A percentile compares a stretch with the other conserved stretches of the same genome.
phyloP scores from a whole-genome alignment of 1,284 basidiomycete genomes.

The Cutaneotrichosporon sp. region DNA sequence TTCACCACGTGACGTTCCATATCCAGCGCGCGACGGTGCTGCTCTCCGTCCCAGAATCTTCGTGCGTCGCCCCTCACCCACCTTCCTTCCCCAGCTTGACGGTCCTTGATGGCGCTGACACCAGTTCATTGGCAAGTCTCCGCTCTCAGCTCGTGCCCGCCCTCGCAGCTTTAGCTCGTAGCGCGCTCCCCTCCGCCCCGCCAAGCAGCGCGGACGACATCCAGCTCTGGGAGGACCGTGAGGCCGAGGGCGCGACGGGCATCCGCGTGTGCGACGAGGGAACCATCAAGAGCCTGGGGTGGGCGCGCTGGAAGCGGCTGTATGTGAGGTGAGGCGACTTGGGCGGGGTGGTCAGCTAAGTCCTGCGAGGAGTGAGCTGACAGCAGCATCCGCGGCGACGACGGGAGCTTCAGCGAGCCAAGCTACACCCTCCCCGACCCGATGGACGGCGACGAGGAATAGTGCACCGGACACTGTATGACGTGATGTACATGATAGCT shows the following conservation, averaged over 20 bases:
- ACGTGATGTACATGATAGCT: slow-evolving; percentile 9
- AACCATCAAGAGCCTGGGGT: slow-evolving; percentile 30
- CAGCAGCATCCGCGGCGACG: slow-evolving; percentile 33
- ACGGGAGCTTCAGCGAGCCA: slow-evolving; percentile 37
- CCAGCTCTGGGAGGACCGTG: slow-evolving; percentile 39
- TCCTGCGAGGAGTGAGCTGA: too few relatives aligned
- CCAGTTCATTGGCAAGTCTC: slow-evolving; percentile 16
- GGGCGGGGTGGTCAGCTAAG: too few relatives aligned
- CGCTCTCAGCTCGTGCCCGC: slow-evolving; percentile 32
- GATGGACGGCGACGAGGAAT: slow-evolving; percentile 25
- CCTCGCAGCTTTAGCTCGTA: slow-evolving; percentile 26
- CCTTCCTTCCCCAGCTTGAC: neutral
- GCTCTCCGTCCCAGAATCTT: slow-evolving; percentile 40
- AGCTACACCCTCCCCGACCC: slow-evolving; percentile 27
- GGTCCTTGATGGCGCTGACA: too few relatives aligned
- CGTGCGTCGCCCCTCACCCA: slow-evolving; percentile 35
- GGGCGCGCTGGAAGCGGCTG: slow-evolving; percentile 44
- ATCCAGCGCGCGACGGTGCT: slow-evolving; percentile 39
- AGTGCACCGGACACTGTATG: neutral
- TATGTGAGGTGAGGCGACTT: slow-evolving; percentile 39
- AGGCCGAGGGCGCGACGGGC: slow-evolving; percentile 31
- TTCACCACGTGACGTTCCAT: slow-evolving; percentile 46
- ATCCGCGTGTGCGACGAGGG: slow-evolving; percentile 18
- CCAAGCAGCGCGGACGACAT: slow-evolving; percentile 31
- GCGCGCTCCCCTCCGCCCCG: slow-evolving; percentile 19